phyloP scores from a whole-genome alignment of 495 filamentous ascomycete genomes.

The Melanomma pulvis-pyrius region DNA sequence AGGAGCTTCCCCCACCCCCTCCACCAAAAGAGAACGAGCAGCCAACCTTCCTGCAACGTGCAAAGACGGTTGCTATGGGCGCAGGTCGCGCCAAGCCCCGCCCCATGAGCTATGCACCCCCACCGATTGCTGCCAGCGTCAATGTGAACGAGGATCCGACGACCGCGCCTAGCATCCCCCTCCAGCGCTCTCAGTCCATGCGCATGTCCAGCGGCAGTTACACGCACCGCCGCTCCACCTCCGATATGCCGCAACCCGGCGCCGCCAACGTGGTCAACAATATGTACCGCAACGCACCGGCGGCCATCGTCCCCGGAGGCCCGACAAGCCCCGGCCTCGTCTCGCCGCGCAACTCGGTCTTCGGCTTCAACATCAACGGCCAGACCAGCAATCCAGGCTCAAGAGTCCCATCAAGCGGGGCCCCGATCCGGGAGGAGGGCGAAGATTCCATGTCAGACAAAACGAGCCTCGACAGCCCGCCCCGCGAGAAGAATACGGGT shows the following conservation, averaged over 20 bases:
- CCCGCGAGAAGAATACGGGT: conserved; percentile 29
- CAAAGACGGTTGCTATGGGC: conserved; percentile 67
- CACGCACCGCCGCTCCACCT: conserved; percentile 62
- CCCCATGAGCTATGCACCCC: conserved; percentile 63
- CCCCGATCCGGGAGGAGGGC: conserved; percentile 10
- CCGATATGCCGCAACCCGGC: conserved; percentile 61
- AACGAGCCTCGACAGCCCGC: conserved; percentile 31
- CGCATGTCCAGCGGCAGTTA: conserved; percentile 51
- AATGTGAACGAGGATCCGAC: conserved; percentile 64
- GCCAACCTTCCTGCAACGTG: conserved; percentile 72
- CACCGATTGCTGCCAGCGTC: conserved; percentile 36
- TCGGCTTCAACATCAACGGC: conserved; percentile 41
- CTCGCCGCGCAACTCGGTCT: conserved; percentile 56
- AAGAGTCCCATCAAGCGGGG: conserved; percentile 32
- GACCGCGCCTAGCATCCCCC: conserved; percentile 81
- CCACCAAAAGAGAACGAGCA: conserved; percentile 55
- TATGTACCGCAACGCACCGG: conserved; percentile 75
- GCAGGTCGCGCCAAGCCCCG: conserved; percentile 57
- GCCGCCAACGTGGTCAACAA: conserved; percentile 72
- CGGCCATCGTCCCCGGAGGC: conserved; percentile 57
- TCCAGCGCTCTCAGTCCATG: conserved; percentile 64
- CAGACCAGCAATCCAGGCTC: conserved; percentile 42
- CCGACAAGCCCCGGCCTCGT: conserved; percentile 58
- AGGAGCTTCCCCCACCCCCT: conserved; percentile 83
- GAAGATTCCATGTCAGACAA: conserved; percentile 19